Evolutionary conservation across 192 early-diverging fungal genomes (phyloP), one percentile per base, ranked within the genome.

Genomic region (Chytriomyces sp.): DNA sequence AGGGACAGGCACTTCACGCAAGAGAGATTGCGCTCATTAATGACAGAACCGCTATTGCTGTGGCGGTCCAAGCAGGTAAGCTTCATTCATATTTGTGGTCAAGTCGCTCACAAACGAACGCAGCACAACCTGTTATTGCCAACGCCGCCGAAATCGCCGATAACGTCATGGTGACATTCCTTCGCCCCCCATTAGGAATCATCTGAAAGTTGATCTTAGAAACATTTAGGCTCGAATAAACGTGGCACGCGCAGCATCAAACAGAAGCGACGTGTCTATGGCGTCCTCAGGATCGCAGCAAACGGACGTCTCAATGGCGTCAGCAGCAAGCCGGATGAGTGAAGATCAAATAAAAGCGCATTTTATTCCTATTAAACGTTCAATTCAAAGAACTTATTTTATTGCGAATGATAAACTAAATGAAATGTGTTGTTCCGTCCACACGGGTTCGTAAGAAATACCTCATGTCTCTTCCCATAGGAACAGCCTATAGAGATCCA

Each of bases 231-330:
- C 54, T 56, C 54, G 26, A 6, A 56, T 10, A 56, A 56, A 56
- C 54, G 54, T 10, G 25, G 10, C 54, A 56, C 14, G 26, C 54
- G 28, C 54, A 6, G 10, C 54, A 26, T 56, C 54, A 25, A 56
- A 56, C 54, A 56, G 54, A 56, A 56, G 17, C 10, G 54, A 56
- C 54, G 54, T 10, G 54, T 56, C 54, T 56, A 56, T 56, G 54
- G 54, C 10, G 10, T 56, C 54, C 17, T 56, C 54, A 56, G 54
- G 54, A 25, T 56, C 54, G 17, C 54, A 22, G 17, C 54, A 56
- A 26, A 22, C 54, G 28, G 54, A 56, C 54, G 54, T 6, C 26
- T 56, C 54, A 26, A 56, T 56, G 54, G 14, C 54, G 10, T 56
- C 54, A 56, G 54, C 54, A 26, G 28, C 54, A 56, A 56, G 54